Percentiles rank a stretch among this genome's conserved stretches.
Conservation (phyloP, 805 yeast genomes). For the Teunomyces kruisii region DNA sequence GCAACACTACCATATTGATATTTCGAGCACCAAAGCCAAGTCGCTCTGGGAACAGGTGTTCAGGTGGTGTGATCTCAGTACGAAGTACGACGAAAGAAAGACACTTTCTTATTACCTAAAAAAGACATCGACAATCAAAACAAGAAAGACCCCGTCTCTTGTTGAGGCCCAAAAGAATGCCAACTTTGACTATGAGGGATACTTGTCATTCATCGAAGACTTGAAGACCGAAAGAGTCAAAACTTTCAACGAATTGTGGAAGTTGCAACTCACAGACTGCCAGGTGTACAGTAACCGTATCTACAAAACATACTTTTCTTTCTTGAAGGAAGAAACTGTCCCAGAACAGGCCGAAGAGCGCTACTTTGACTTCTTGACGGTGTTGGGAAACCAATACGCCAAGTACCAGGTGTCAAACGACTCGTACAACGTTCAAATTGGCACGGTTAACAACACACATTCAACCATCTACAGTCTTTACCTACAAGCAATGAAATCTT, state of each 20-base stretch:
- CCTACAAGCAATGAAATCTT: conserved; percentile 20
- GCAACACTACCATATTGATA: conserved; percentile 23
- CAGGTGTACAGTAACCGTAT: conserved; percentile 23
- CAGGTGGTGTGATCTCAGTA: conserved; percentile 37
- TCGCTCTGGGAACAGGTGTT: conserved; percentile 38
- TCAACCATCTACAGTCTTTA: conserved; percentile 15
- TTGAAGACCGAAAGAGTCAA: conserved; percentile 25
- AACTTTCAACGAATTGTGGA: conserved; percentile 34
- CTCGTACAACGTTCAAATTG: conserved; percentile 19
- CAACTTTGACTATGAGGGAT: conserved; percentile 41
- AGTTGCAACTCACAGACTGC: conserved; percentile 25
- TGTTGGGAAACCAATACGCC: conserved; percentile 12
- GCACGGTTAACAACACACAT: conserved; percentile 6
- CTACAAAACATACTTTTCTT: conserved; percentile 23
- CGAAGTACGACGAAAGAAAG: conserved; percentile 25
- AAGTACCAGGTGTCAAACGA: conserved; percentile 12
- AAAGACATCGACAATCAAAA: conserved; percentile 11
- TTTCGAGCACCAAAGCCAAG: conserved; percentile 15
- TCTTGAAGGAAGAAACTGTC: conserved; percentile 22
- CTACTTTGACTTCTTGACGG: conserved; percentile 24
- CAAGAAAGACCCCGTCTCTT: conserved; percentile 11
- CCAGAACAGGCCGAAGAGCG: conserved; percentile 14
- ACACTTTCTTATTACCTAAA: conserved; percentile 29
- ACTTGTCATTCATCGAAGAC: conserved; percentile 23
- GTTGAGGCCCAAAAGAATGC: conserved; percentile 30